Percentiles rank a stretch among this genome's conserved stretches.
Evolutionary conservation across 345 rosid genomes (phyloP).

Genomic region (Bruguiera sexangula): DNA sequence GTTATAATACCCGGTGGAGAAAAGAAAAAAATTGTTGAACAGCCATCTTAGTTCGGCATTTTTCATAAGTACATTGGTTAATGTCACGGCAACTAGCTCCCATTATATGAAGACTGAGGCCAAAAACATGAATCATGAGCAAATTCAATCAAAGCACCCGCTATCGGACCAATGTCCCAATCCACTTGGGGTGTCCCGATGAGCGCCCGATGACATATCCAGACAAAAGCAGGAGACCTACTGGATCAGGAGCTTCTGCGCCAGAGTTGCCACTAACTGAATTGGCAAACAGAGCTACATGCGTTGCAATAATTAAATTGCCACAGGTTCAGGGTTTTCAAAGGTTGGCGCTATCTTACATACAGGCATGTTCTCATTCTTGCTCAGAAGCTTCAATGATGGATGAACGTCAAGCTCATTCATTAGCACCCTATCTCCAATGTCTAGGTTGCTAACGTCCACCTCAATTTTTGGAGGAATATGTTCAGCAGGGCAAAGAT

Average conservation of each 20-base stretch:
- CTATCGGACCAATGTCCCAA: not conserved
- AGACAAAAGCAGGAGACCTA: conserved; percentile 11
- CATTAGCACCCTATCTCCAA: conserved; percentile 62
- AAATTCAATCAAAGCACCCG: not conserved
- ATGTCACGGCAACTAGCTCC: not conserved
- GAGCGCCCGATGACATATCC: conserved; percentile 1
- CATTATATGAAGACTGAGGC: not conserved
- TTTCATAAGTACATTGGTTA: not conserved
- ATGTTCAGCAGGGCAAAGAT: conserved; percentile 63
- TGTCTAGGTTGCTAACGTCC: conserved; percentile 77
- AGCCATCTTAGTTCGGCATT: not conserved
- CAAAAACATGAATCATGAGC: not conserved
- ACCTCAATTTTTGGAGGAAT: conserved; percentile 81
- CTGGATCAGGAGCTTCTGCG: conserved; percentile 10
- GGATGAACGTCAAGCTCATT: conserved; percentile 61
- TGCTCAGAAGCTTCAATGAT: conserved; percentile 70
- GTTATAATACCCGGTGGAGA: not conserved
- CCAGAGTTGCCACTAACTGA: not conserved
- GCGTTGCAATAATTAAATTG: not conserved
- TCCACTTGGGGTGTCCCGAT: conserved; percentile 5
- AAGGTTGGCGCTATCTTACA: conserved; percentile 61
- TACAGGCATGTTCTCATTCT: conserved; percentile 62
- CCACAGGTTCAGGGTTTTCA: conserved; percentile 34
- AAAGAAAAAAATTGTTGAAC: not conserved
- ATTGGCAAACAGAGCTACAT: not conserved